Conservation (phyloP, 2,329 filamentous ascomycete genomes). For the Zymoseptoria crescenta region DNA sequence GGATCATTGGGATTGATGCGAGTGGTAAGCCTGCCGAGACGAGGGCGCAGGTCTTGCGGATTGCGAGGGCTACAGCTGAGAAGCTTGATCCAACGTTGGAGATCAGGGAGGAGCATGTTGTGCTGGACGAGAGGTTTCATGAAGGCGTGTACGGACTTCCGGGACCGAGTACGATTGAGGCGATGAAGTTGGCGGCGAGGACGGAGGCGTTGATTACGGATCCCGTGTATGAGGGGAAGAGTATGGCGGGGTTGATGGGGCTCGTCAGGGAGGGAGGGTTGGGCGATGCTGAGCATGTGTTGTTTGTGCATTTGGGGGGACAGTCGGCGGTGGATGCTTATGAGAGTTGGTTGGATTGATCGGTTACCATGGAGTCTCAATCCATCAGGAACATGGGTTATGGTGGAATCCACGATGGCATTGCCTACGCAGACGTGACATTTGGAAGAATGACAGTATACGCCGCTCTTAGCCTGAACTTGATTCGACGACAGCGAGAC, state of each 20-base stretch:
- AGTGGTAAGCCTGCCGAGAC: slow-evolving; percentile 55
- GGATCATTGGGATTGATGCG: slow-evolving; percentile 61
- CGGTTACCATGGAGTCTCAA: no score
- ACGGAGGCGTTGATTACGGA: slow-evolving; percentile 69
- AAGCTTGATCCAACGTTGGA: slow-evolving; percentile 57
- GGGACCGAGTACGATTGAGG: slow-evolving; percentile 56
- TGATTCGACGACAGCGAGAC: no score
- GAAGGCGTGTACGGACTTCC: slow-evolving; percentile 62
- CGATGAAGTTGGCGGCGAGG: slow-evolving; percentile 59
- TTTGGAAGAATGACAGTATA: no score
- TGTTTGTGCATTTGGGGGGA: slow-evolving; percentile 65
- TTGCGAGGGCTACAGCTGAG: slow-evolving; percentile 55
- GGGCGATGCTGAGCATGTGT: slow-evolving; percentile 50
- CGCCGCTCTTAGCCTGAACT: no score
- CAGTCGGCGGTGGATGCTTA: slow-evolving; percentile 65
- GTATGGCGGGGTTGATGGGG: slow-evolving; percentile 63
- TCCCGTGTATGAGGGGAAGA: slow-evolving; percentile 71
- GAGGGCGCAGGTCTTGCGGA: slow-evolving; percentile 56
- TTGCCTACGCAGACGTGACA: no score
- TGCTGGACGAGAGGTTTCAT: slow-evolving; percentile 59
- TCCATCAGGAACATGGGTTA: no score
- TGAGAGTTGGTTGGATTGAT: slow-evolving; percentile 18
- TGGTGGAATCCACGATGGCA: no score
- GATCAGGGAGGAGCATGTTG: slow-evolving; percentile 54
- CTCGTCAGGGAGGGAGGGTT: slow-evolving; percentile 58